Evolutionary conservation across 192 early-diverging fungal genomes (phyloP).

Genomic region (Mortierella hygrophila): DNA sequence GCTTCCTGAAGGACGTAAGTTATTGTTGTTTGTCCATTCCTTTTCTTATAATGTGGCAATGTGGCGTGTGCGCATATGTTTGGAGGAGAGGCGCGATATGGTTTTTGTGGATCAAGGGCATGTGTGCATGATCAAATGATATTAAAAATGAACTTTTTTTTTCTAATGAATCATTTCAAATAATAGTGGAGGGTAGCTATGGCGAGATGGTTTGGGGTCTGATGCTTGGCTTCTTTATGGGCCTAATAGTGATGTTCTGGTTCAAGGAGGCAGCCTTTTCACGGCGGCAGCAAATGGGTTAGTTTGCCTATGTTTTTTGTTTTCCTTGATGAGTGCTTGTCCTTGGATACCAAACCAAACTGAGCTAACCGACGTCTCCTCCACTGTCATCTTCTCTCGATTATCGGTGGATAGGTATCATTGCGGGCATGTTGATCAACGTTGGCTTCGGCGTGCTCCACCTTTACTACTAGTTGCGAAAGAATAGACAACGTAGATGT

Average conservation of each 20-base stretch:
- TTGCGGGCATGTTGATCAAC: slow-evolving; percentile 67
- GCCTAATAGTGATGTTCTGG: slow-evolving; percentile 66
- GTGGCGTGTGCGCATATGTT: slow-evolving; percentile 4
- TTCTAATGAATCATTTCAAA: slow-evolving; percentile 12
- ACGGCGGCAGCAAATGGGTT: slow-evolving; percentile 66
- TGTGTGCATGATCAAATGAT: neutral
- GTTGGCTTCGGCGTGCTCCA: slow-evolving; percentile 65
- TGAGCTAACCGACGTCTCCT: neutral
- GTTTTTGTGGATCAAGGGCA: neutral
- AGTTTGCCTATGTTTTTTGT: slow-evolving; percentile 13
- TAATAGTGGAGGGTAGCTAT: slow-evolving; percentile 62
- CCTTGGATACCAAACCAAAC: neutral
- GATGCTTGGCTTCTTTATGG: slow-evolving; percentile 69
- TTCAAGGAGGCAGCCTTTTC: slow-evolving; percentile 66
- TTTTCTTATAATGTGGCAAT: neutral
- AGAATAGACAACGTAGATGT: neutral
- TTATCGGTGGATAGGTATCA: slow-evolving; percentile 47
- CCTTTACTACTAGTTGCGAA: slow-evolving; percentile 58
- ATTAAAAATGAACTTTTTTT: neutral
- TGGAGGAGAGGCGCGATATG: neutral
- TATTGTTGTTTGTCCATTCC: neutral
- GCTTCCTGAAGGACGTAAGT: slow-evolving; percentile 70
- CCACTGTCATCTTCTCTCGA: neutral
- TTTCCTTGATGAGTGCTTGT: neutral
- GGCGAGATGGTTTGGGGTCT: slow-evolving; percentile 69